These are phyloP conservation scores for Phytophthora boehmeriae DNA, from an alignment of 352 stramenopile species.

Conservation along the genomic window DNA sequence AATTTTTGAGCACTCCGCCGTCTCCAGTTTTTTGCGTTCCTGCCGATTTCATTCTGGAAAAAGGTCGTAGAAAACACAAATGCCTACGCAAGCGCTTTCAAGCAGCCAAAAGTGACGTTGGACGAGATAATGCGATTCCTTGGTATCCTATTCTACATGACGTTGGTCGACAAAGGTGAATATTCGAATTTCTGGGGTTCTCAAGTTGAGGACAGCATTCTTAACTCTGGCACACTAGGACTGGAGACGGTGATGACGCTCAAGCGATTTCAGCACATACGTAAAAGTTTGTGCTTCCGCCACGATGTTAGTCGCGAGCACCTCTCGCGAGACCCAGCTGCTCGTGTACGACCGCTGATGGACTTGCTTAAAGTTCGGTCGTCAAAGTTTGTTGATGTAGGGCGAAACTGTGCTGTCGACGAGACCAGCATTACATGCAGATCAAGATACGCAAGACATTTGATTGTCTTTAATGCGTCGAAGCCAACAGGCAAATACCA, in stretches of 20 bases:
- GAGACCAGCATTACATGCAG: slow-evolving; percentile 2
- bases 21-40: too few relatives aligned
- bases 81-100: too few relatives aligned
- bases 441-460: background rate
- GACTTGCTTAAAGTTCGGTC: too few relatives aligned
- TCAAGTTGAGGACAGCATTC: background rate
- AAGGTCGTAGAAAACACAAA: too few relatives aligned
- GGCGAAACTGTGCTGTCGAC: slow-evolving; percentile 5
- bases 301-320: background rate
- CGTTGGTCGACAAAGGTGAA: slow-evolving; percentile 2
- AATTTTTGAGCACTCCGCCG: too few relatives aligned
- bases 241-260: background rate
- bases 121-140: slow-evolving; percentile 7
- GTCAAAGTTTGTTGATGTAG: too few relatives aligned
- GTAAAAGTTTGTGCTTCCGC: background rate
- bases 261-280: background rate
- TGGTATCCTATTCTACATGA: slow-evolving; percentile 6
- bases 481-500: slow-evolving; percentile 2
- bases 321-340: background rate
- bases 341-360: too few relatives aligned
- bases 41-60: too few relatives aligned
- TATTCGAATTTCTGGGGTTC: too few relatives aligned
- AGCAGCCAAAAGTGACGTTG: too few relatives aligned
- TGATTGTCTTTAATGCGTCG: too few relatives aligned
- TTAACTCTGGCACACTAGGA: background rate